These are phyloP conservation scores for Niveomyces coronatus DNA, from an alignment of 2,329 filamentous ascomycete genomes.

Conservation along the genomic window DNA sequence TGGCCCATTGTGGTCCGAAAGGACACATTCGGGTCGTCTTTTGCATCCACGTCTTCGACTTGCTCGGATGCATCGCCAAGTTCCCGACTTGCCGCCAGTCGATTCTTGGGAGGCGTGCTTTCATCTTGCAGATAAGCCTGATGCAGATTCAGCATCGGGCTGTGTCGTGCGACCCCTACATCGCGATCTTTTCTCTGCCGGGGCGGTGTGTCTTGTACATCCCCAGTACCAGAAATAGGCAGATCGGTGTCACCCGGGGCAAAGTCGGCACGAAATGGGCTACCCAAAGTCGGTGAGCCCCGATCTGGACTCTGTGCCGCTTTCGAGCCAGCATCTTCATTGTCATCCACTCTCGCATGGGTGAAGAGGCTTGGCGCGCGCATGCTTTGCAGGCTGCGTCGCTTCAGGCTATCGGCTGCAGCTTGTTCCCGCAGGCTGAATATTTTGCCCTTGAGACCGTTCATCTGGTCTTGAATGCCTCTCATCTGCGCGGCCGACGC, in stretches of 20 bases:
- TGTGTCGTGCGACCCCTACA: conserved; percentile 4
- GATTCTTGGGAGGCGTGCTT: conserved; percentile 3
- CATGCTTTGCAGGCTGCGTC: conserved; percentile 65
- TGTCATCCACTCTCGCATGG: conserved; percentile 42
- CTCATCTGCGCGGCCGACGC: conserved; percentile 65
- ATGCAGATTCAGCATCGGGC: conserved; percentile 10
- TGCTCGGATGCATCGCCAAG: too few relatives aligned
- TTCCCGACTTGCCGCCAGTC: too few relatives aligned
- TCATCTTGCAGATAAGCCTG: conserved; percentile 10
- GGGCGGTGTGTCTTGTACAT: not conserved
- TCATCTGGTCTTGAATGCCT: conserved; percentile 72
- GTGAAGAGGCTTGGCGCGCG: conserved; percentile 72
- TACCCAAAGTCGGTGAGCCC: conserved; percentile 9
- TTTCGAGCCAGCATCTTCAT: conserved; percentile 14
- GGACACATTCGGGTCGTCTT: too few relatives aligned
- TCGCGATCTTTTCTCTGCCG: conserved; percentile 1
- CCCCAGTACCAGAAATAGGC: not conserved
- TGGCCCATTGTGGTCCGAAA: too few relatives aligned
- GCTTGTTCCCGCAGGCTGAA: conserved; percentile 70
- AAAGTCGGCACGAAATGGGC: conserved; percentile 9
- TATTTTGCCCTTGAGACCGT: conserved; percentile 75
- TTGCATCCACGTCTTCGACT: conserved; percentile 23
- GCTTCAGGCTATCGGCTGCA: conserved; percentile 65
- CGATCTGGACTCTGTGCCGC: conserved; percentile 10
- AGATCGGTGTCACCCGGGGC: conserved; percentile 7